Evolutionary conservation across 2,329 filamentous ascomycete species (phyloP).

Genomic region (Graphilbum ipis-grandicollis): DNA sequence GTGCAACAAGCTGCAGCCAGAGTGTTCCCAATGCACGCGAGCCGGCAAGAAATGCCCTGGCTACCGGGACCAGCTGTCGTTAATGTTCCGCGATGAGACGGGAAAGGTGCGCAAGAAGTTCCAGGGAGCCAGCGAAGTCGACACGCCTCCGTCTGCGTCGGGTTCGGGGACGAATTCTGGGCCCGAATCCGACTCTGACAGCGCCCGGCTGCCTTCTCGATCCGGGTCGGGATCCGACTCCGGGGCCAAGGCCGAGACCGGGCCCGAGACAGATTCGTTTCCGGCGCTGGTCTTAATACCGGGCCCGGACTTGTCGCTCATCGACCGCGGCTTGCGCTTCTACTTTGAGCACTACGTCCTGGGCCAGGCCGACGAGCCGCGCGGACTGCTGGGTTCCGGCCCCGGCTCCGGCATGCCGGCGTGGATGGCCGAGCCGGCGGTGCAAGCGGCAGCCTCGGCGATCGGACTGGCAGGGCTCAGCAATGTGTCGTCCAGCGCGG

Average conservation of each 20-base stretch:
- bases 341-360: constrained; percentile 33
- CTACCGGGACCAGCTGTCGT: constrained; percentile 44
- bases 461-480: constrained; percentile 40
- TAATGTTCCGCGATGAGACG: constrained; percentile 52
- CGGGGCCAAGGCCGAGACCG: no score
- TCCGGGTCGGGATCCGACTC: no score
- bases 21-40: constrained; percentile 45
- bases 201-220: no score
- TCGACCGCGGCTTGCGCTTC: constrained; percentile 31
- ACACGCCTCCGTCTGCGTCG: no score
- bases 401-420: neutral
- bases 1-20: constrained; percentile 43
- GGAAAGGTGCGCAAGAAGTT: constrained; percentile 42
- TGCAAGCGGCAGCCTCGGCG: constrained; percentile 33
- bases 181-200: no score
- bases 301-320: constrained; percentile 14
- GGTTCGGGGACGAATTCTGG: no score
- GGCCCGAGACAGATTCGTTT: neutral
- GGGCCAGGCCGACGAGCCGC: constrained; percentile 32
- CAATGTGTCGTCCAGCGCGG: constrained; percentile 29
- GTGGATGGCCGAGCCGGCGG: constrained; percentile 9
- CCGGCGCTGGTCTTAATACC: no score
- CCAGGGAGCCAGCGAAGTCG: constrained; percentile 17
- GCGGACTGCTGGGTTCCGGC: constrained; percentile 6
- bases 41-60: constrained; percentile 43